These are phyloP conservation scores for Rutstroemia sp. DNA, from an alignment of 2,329 filamentous ascomycete genomes.

Conservation along the genomic window DNA sequence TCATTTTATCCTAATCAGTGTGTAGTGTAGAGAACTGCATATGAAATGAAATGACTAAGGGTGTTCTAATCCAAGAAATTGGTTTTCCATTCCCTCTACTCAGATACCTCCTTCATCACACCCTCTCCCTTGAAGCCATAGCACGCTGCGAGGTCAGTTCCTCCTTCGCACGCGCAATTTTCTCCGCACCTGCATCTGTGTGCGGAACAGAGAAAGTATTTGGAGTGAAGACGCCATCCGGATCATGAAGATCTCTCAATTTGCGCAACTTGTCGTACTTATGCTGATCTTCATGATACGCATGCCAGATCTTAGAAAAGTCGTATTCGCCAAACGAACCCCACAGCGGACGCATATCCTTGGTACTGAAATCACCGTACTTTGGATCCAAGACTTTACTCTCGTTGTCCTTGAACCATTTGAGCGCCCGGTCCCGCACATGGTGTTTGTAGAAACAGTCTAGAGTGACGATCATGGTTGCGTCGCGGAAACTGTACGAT, in stretches of 20 bases:
- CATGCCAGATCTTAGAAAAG: constrained; percentile 31
- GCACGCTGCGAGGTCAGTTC: too few species aligned
- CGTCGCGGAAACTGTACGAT: constrained; percentile 41
- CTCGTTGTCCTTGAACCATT: constrained; percentile 31
- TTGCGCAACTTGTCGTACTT: constrained; percentile 33
- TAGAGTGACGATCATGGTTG: constrained; percentile 32
- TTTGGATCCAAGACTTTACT: constrained; percentile 16
- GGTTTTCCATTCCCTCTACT: too few species aligned
- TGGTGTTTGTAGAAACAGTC: constrained; percentile 38
- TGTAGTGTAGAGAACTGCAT: too few species aligned
- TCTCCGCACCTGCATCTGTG: background rate
- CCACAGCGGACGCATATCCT: constrained; percentile 36
- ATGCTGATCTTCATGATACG: constrained; percentile 32
- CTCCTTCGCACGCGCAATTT: too few species aligned
- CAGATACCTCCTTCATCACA: too few species aligned
- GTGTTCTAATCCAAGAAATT: too few species aligned
- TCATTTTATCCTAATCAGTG: too few species aligned
- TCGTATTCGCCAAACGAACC: constrained; percentile 35
- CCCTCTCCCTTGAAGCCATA: too few species aligned
- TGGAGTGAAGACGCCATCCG: constrained; percentile 28
- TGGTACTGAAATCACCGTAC: constrained; percentile 32
- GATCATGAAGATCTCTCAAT: constrained; percentile 26
- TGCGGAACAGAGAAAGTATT: constrained; percentile 18
- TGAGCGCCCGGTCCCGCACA: constrained; percentile 29
- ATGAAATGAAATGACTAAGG: too few species aligned